These are phyloP conservation scores for Neltuma alba DNA, from an alignment of 306 rosid species.

Conservation along the genomic window DNA sequence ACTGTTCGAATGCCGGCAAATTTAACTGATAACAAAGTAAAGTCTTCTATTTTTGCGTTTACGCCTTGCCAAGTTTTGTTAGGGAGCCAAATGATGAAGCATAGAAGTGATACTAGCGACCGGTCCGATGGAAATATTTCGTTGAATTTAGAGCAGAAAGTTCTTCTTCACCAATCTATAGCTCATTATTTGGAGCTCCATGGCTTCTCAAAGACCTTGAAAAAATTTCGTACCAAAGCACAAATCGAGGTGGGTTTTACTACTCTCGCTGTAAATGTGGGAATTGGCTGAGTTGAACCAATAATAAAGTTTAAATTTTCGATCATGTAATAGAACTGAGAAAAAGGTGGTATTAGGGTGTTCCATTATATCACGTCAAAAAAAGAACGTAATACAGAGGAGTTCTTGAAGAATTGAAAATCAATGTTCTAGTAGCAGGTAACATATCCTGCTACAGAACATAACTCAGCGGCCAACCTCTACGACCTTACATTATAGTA, in stretches of 20 bases:
- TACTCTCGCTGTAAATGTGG: not conserved
- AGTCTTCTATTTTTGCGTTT: too few species aligned
- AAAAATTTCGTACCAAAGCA: conserved; percentile 59
- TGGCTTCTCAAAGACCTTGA: conserved; percentile 65
- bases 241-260: conserved; percentile 42
- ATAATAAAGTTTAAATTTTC: not conserved
- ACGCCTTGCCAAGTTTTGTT: too few species aligned
- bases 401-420: not conserved
- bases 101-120: not conserved
- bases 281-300: not conserved
- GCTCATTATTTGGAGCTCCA: conserved; percentile 48
- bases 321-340: not conserved
- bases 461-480: not conserved
- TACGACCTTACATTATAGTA: not conserved
- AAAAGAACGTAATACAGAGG: not conserved
- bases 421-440: not conserved
- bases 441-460: not conserved
- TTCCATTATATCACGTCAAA: not conserved
- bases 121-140: not conserved
- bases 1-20: too few species aligned
- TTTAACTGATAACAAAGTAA: too few species aligned
- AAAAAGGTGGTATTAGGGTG: not conserved
- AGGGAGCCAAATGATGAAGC: conserved; percentile 43
- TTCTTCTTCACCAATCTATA: conserved; percentile 52
- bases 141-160: conserved; percentile 36